Conservation (phyloP, 2,329 filamentous ascomycete species). For the Drechslerella stenobrocha region DNA sequence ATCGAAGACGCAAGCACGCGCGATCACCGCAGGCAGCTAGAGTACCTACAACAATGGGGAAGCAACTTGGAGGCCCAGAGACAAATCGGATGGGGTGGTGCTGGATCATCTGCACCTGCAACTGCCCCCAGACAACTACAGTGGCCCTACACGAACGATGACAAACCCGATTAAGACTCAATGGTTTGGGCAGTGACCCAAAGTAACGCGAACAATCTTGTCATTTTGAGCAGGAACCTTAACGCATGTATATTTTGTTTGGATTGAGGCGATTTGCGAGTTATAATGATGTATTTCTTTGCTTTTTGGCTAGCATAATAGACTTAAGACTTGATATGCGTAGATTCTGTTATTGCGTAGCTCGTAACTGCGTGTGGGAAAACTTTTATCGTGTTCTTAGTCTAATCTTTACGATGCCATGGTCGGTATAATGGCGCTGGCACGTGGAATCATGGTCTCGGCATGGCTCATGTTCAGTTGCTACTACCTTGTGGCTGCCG, state of each 20-base stretch:
- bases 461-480: conserved; percentile 35
- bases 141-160: conserved; percentile 44
- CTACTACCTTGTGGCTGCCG: conserved; percentile 20
- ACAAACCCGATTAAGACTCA: conserved; percentile 26
- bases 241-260: conserved; percentile 8
- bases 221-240: conserved; percentile 17
- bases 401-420: too few species aligned
- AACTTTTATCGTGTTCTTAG: too few species aligned
- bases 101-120: conserved; percentile 1
- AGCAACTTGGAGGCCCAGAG: conserved; percentile 37
- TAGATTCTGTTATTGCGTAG: too few species aligned
- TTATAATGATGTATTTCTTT: conserved; percentile 5
- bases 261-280: conserved; percentile 9
- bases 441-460: conserved; percentile 21
- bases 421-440: neutral
- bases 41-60: conserved; percentile 36
- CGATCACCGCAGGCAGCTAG: conserved; percentile 36
- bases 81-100: conserved; percentile 19
- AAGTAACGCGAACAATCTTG: neutral
- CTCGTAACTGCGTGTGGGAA: too few species aligned
- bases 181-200: neutral
- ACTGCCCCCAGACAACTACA: conserved; percentile 14
- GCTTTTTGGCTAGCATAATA: conserved; percentile 10
- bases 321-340: conserved; percentile 21
- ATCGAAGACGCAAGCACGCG: conserved; percentile 29